Percentiles rank a stretch among this genome's conserved stretches.
phyloP scores from a whole-genome alignment of 2,329 filamentous ascomycete genomes.

The Colletotrichum spaethianum region DNA sequence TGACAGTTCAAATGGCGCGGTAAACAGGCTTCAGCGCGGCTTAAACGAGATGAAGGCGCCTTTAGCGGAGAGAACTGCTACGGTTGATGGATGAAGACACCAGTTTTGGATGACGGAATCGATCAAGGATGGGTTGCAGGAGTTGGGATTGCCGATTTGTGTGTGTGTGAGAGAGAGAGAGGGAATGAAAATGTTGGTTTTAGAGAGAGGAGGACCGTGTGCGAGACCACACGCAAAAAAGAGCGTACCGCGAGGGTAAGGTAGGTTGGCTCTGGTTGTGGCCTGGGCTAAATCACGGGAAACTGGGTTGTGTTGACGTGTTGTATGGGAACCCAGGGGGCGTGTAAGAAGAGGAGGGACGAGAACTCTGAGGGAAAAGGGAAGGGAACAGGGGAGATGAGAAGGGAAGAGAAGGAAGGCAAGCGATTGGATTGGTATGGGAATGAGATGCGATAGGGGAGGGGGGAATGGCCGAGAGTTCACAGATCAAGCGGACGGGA shows the following conservation, averaged over 20 bases:
- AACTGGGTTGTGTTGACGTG: conserved; percentile 15
- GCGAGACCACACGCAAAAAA: not conserved
- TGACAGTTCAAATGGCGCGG: conserved; percentile 27
- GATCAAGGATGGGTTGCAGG: conserved; percentile 1
- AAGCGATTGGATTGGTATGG: not conserved
- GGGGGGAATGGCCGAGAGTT: conserved; percentile 24
- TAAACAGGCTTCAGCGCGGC: conserved; percentile 20
- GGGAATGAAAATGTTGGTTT: not conserved
- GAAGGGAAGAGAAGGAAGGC: not conserved
- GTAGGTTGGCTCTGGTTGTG: not conserved
- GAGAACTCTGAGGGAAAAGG: conserved; percentile 6
- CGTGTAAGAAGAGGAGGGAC: conserved; percentile 5
- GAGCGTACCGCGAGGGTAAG: not conserved
- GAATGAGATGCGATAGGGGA: conserved; percentile 11
- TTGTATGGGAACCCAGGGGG: conserved; percentile 3
- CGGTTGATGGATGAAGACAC: not conserved
- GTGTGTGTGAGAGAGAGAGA: not conserved
- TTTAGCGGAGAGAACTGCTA: conserved; percentile 31
- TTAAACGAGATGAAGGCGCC: conserved; percentile 35
- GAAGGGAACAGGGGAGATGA: not conserved
- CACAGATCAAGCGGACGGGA: conserved; percentile 10
- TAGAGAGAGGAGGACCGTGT: conserved; percentile 14
- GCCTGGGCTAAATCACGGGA: not conserved
- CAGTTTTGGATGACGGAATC: not conserved
- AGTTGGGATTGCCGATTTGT: not conserved